phyloP scores from a whole-genome alignment of 148 eudicot species.

The Diospyros kaki region DNA sequence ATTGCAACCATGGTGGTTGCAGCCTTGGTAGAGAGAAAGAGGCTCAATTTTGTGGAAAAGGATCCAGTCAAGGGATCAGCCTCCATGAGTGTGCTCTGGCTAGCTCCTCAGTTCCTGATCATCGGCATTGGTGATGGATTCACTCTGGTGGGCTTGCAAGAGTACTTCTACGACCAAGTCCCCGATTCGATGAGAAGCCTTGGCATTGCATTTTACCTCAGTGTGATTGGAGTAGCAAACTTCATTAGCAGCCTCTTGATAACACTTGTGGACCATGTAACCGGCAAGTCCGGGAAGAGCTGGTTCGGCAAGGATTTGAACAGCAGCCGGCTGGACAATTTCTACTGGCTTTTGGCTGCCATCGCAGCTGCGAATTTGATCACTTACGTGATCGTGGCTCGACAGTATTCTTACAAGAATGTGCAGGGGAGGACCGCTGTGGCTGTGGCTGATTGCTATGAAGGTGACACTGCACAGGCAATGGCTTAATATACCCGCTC shows the following conservation, averaged over 20 bases:
- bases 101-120: constrained; percentile 56
- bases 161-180: constrained; percentile 72
- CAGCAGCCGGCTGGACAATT: constrained; percentile 35
- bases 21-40: constrained; percentile 55
- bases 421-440: constrained; percentile 32
- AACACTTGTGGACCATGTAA: constrained; percentile 38
- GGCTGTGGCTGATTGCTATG: constrained; percentile 37
- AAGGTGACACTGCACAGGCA: constrained; percentile 22
- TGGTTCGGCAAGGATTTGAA: constrained; percentile 60
- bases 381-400: constrained; percentile 37
- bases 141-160: constrained; percentile 63
- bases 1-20: constrained; percentile 47
- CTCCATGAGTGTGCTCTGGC: constrained; percentile 62
- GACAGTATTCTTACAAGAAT: constrained; percentile 54
- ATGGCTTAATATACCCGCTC: constrained; percentile 24
- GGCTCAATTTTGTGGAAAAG: constrained; percentile 31
- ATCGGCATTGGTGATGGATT: constrained; percentile 66
- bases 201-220: constrained; percentile 65
- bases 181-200: constrained; percentile 77
- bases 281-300: constrained; percentile 42
- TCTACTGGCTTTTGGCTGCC: constrained; percentile 37
- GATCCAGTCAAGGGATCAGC: constrained; percentile 30
- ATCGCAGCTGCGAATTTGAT: constrained; percentile 23
- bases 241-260: constrained; percentile 62
- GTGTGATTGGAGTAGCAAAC: constrained; percentile 55